phyloP scores from a whole-genome alignment of 106 monocot species.

The Phalaenopsis aphrodite region DNA sequence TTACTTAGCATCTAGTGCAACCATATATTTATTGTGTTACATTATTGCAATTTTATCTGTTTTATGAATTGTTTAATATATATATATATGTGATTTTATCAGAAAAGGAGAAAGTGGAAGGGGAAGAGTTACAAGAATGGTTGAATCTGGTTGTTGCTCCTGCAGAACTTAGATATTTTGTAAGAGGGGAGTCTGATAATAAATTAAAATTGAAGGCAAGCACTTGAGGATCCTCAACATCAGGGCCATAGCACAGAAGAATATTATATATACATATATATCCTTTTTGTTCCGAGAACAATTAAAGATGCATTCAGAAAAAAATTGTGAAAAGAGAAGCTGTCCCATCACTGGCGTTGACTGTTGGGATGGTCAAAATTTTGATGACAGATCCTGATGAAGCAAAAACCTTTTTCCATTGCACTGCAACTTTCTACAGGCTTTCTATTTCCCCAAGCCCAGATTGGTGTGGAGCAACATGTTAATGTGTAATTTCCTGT shows the following conservation, averaged over 20 bases:
- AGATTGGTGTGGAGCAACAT: neutral
- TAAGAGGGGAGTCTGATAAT: slow-evolving; percentile 49
- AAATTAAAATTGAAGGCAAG: slow-evolving; percentile 34
- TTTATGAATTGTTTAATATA: neutral
- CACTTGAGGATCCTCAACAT: slow-evolving; percentile 22
- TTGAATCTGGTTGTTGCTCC: slow-evolving; percentile 85
- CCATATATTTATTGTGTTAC: neutral
- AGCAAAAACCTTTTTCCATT: no score
- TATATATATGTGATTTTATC: neutral
- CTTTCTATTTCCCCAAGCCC: neutral
- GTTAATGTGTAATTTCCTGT: neutral
- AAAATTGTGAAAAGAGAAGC: neutral
- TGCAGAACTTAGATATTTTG: slow-evolving; percentile 56
- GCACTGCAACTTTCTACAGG: neutral
- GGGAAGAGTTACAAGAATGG: slow-evolving; percentile 93
- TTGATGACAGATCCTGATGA: neutral
- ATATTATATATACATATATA: neutral
- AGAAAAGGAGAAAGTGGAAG: slow-evolving; percentile 97
- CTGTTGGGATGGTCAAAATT: neutral
- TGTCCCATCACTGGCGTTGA: neutral
- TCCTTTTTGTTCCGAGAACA: neutral
- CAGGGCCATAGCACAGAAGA: neutral
- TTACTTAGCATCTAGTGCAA: no score
- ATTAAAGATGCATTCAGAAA: neutral
- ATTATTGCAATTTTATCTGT: neutral